Conservation (phyloP, 768 basidiomycete genomes). For the Fistulinella prunicolor region DNA sequence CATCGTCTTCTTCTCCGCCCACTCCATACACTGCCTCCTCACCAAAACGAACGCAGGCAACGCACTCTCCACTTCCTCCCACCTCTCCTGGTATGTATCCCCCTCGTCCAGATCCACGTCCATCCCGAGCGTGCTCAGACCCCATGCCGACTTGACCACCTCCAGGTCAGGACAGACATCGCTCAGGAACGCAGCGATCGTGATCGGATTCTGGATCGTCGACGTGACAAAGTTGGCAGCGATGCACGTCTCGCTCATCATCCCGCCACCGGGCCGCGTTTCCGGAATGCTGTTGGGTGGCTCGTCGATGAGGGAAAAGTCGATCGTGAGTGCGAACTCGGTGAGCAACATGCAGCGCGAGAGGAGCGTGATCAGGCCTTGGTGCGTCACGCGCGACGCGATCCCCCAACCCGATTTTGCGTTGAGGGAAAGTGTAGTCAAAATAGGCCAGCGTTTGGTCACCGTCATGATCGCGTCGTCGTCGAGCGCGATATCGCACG, state of each 20-base stretch:
- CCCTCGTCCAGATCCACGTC: slow-evolving; percentile 8
- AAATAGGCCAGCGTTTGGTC: slow-evolving; percentile 20
- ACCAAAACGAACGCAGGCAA: slow-evolving; percentile 23
- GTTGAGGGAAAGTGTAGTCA: slow-evolving; percentile 17
- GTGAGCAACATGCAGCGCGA: slow-evolving; percentile 5
- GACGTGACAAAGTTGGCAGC: slow-evolving; percentile 22
- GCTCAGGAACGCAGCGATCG: slow-evolving; percentile 26
- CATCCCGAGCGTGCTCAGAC: neutral
- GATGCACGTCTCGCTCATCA: slow-evolving; percentile 5
- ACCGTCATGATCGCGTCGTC: slow-evolving; percentile 19
- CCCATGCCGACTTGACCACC: slow-evolving; percentile 15
- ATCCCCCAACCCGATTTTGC: slow-evolving; percentile 18
- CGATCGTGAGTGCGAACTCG: slow-evolving; percentile 18
- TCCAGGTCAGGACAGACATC: slow-evolving; percentile 21
- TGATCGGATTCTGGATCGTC: slow-evolving; percentile 13
- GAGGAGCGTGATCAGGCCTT: slow-evolving; percentile 23
- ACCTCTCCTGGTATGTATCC: slow-evolving; percentile 11
- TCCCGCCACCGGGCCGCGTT: slow-evolving; percentile 9
- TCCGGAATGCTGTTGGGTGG: neutral
- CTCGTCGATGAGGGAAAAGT: slow-evolving; percentile 20
- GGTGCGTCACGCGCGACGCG: slow-evolving; percentile 17
- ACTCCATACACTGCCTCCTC: slow-evolving; percentile 16
- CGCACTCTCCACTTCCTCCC: slow-evolving; percentile 23
- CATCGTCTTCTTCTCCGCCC: neutral
- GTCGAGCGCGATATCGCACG: slow-evolving; percentile 20